phyloP scores from a whole-genome alignment of 306 rosid genomes.

The Boehmeria nivea region DNA sequence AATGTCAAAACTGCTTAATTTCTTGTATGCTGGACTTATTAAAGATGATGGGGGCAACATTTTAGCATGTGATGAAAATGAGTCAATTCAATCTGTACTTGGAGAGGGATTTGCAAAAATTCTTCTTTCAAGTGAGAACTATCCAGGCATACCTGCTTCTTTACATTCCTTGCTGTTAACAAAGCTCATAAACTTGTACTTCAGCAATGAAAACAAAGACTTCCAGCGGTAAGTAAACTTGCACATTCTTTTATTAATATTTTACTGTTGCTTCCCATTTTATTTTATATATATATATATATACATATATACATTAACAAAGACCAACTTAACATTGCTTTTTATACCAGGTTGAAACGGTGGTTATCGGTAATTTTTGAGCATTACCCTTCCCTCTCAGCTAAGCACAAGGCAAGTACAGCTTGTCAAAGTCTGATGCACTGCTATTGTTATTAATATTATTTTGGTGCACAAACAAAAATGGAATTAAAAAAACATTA shows the following conservation, averaged over 20 bases:
- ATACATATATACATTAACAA: no score
- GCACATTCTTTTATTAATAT: neutral
- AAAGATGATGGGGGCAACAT: constrained; percentile 48
- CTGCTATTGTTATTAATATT: no score
- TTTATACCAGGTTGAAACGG: constrained; percentile 68
- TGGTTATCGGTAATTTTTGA: constrained; percentile 89
- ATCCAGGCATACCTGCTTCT: constrained; percentile 57
- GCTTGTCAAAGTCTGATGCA: no score
- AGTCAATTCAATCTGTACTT: constrained; percentile 59
- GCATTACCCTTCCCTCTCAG: constrained; percentile 80
- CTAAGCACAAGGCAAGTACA: constrained; percentile 73
- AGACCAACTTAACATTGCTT: constrained; percentile 4
- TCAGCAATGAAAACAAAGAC: constrained; percentile 48
- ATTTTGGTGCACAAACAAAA: no score
- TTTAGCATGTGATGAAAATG: constrained; percentile 41
- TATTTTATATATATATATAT: neutral
- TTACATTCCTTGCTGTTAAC: constrained; percentile 65
- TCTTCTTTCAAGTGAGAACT: constrained; percentile 78
- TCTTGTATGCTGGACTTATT: constrained; percentile 62
- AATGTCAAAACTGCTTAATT: constrained; percentile 49
- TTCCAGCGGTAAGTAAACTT: constrained; percentile 52
- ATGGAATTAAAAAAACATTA: no score
- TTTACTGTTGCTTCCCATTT: neutral
- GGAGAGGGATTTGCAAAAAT: constrained; percentile 96
- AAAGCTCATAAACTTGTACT: constrained; percentile 65